Percentiles rank a stretch among this genome's conserved stretches.
Conservation (phyloP, 2,329 filamentous ascomycete species). For the Penicillium sp. region DNA sequence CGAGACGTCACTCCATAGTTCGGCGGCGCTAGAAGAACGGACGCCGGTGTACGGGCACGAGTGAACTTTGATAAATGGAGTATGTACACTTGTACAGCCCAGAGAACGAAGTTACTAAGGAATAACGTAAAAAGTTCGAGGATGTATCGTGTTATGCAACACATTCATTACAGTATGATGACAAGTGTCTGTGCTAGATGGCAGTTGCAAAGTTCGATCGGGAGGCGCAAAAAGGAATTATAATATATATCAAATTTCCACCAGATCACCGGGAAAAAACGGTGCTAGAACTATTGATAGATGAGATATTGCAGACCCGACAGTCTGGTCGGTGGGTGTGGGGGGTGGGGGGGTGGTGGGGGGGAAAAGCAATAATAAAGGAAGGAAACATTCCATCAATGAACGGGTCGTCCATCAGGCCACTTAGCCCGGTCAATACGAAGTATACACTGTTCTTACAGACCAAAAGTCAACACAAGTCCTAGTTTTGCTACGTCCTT, state of each 20-base stretch:
- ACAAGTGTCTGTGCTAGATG: neutral
- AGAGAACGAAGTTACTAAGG: neutral
- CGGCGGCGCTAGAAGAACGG: neutral
- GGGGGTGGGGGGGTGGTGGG: too few relatives aligned
- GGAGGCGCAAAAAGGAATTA: neutral
- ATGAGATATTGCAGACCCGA: conserved; percentile 6
- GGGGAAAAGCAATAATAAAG: neutral
- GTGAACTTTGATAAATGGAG: neutral
- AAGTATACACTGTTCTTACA: neutral
- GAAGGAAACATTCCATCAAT: neutral
- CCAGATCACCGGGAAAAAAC: neutral
- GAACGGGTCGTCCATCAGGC: neutral
- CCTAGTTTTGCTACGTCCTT: neutral
- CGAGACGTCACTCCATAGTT: conserved; percentile 12
- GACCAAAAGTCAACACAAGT: neutral
- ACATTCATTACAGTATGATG: too few relatives aligned
- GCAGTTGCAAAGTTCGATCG: neutral
- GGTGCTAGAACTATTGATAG: conserved; percentile 3
- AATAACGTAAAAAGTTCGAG: too few relatives aligned
- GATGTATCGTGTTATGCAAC: too few relatives aligned
- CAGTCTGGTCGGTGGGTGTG: too few relatives aligned
- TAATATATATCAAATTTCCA: neutral
- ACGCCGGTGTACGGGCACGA: neutral
- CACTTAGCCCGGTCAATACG: neutral
- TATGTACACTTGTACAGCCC: neutral